Percentiles rank a stretch among this genome's conserved stretches.
These are phyloP conservation scores for Pythium coloratum DNA, from an alignment of 352 stramenopile genomes.

Conservation along the genomic window DNA sequence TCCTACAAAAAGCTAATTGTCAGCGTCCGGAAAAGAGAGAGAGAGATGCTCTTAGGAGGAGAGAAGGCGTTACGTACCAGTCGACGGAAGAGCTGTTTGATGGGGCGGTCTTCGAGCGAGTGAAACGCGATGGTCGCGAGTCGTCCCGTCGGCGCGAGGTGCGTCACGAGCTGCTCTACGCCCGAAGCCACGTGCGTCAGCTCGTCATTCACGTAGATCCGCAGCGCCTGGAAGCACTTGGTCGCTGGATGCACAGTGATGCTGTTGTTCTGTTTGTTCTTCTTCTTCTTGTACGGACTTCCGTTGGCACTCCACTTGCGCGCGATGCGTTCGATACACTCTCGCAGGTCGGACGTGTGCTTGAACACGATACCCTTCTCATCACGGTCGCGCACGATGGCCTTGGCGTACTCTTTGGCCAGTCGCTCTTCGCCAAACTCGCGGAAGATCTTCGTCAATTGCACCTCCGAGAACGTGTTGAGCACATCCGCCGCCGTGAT, in stretches of 20 bases:
- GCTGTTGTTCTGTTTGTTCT: conserved; percentile 2
- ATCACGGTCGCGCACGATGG: conserved; percentile 69
- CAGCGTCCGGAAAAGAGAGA: too few relatives aligned
- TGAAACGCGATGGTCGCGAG: conserved; percentile 85
- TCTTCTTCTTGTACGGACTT: conserved; percentile 13
- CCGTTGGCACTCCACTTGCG: conserved; percentile 52
- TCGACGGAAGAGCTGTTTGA: conserved; percentile 74
- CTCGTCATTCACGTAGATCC: conserved; percentile 83
- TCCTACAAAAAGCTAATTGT: conserved; percentile 1
- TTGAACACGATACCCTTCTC: conserved; percentile 45
- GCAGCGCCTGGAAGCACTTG: conserved; percentile 75
- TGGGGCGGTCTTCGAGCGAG: conserved; percentile 80
- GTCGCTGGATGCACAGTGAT: conserved; percentile 62
- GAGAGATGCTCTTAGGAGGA: too few relatives aligned
- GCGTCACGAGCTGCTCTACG: conserved; percentile 50
- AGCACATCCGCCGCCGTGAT: conserved; percentile 63
- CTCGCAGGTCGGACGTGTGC: conserved; percentile 64
- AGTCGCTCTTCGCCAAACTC: conserved; percentile 71
- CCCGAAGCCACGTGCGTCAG: conserved; percentile 65
- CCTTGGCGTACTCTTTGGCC: conserved; percentile 81
- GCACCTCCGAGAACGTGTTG: conserved; percentile 71
- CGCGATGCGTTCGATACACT: conserved; percentile 77
- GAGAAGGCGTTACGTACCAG: conserved; percentile 34
- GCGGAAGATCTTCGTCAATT: conserved; percentile 73
- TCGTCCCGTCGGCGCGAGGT: conserved; percentile 53